Base-by-base conservation (phyloP, 805 yeast genomes). In the Candida quercuum region DNA sequence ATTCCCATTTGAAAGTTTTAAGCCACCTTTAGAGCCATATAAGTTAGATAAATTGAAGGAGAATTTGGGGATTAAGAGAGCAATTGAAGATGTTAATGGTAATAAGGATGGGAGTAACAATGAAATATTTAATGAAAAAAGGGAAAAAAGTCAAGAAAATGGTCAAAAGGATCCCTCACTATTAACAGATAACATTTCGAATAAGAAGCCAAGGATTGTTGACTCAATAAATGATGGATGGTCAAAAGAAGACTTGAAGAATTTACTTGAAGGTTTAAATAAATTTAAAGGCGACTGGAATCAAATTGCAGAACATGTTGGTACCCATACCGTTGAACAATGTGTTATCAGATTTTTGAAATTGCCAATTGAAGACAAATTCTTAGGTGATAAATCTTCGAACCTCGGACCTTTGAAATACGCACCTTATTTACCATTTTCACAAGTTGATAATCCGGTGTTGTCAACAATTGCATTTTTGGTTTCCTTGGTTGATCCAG, bases 401-500 rank as follows among this genome's bases (percentile, higher is more conserved):
- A 52, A 47, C 33, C 57, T 83, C 15, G 89, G 93, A 1, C 85
- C 95, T 12, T 69, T 89, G 46, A 84, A 81, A 54, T 87, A 74
- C 58, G 81, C 91, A 5, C 82, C 94, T 3, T 83, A 86, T 57
- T 70, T 91, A 35, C 96, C 98, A 12, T 81, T 86, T 35, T 76
- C 86, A 26, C 75, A 86, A 31, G 76, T 81, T 21, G 98, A 93
- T 49, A 93, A 93, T 59, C 99, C 99, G 3, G 88, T 93, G 4
- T 72, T 93, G 66, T 82, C 95, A 26, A 91, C 95, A n/a, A 72
- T 93, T 45, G 81, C 96, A 12, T 93, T 89, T 60, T 67, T 93
- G 61, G 79, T 89, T 0, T 80, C 86, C 27, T 63, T 89, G 35
- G 94, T 88, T 14, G 96, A 91, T 52, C 83, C 91, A 11, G 82